phyloP scores from a whole-genome alignment of 129 eudicot genomes.

The Tagetes erecta region DNA sequence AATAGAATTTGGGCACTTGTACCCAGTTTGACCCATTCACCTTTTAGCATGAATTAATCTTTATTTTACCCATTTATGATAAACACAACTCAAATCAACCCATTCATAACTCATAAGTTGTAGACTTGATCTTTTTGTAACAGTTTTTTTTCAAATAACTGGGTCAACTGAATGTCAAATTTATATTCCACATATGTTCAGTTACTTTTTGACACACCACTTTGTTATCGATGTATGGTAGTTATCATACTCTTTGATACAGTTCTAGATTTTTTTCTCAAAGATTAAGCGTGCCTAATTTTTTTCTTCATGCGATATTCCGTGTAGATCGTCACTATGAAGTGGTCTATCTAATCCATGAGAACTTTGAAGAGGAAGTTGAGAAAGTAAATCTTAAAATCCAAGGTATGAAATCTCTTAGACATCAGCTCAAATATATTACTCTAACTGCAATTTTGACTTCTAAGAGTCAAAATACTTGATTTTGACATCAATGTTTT shows the following conservation, averaged over 20 bases:
- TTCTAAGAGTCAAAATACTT: constrained; percentile 3
- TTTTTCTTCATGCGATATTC: constrained; percentile 8
- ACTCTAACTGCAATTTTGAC: not conserved
- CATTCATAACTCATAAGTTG: not conserved
- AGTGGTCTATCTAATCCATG: constrained; percentile 90
- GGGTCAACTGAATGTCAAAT: not conserved
- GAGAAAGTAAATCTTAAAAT: constrained; percentile 74
- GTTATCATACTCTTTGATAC: not conserved
- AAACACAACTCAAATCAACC: not conserved
- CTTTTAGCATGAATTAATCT: too few relatives aligned
- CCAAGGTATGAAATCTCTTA: constrained; percentile 51
- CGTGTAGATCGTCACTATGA: constrained; percentile 89
- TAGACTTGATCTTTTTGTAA: not conserved
- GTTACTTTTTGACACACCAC: not conserved
- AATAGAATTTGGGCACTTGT: too few relatives aligned
- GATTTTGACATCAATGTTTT: not conserved
- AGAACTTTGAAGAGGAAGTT: constrained; percentile 67
- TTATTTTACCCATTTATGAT: not conserved
- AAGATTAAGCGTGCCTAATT: not conserved
- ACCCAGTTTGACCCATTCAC: too few relatives aligned
- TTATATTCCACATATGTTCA: not conserved
- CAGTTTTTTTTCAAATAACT: not conserved
- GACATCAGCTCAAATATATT: not conserved
- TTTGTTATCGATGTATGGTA: not conserved
- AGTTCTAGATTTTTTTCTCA: not conserved